Percentiles rank a stretch among this genome's conserved stretches.
Conservation (phyloP, 2,329 filamentous ascomycete genomes). For the Knoxdaviesia capensis region DNA sequence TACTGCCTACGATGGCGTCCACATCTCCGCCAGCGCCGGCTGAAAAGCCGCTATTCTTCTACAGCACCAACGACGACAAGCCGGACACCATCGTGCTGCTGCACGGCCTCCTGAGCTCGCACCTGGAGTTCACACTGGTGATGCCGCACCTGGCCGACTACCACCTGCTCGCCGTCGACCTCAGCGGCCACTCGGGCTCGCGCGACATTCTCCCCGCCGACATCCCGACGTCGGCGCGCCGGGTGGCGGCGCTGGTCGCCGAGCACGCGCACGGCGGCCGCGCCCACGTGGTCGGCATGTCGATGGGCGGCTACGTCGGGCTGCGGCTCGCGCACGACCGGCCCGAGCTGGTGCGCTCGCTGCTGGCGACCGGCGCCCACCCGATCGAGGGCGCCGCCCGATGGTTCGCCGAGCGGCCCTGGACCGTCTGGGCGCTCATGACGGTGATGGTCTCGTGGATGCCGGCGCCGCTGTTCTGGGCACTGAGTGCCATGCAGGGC, state of each 20-base stretch:
- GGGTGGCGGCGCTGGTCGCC: conserved; percentile 15
- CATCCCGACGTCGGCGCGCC: conserved; percentile 11
- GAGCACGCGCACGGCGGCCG: conserved; percentile 13
- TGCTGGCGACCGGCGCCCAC: conserved; percentile 15
- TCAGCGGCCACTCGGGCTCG: conserved; percentile 18
- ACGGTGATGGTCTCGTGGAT: conserved; percentile 10
- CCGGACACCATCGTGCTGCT: conserved; percentile 12
- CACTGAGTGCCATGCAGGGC: conserved; percentile 10
- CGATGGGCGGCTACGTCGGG: conserved; percentile 17
- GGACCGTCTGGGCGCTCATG: conserved; percentile 10
- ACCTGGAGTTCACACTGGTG: conserved; percentile 15
- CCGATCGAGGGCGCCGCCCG: conserved; percentile 10
- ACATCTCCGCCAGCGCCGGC: too few relatives aligned
- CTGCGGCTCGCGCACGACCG: conserved; percentile 13
- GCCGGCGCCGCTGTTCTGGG: conserved; percentile 10
- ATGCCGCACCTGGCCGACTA: conserved; percentile 15
- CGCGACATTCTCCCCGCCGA: conserved; percentile 12
- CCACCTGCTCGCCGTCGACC: conserved; percentile 18
- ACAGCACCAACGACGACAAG: conserved; percentile 11
- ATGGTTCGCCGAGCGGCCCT: conserved; percentile 10
- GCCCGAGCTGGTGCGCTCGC: conserved; percentile 14
- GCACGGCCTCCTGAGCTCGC: conserved; percentile 13
- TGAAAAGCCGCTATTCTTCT: conserved; percentile 8
- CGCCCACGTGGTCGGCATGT: conserved; percentile 20
- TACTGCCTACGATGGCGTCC: too few relatives aligned